Conservation (phyloP, 768 basidiomycete species). For the Tephrocybe rancida region DNA sequence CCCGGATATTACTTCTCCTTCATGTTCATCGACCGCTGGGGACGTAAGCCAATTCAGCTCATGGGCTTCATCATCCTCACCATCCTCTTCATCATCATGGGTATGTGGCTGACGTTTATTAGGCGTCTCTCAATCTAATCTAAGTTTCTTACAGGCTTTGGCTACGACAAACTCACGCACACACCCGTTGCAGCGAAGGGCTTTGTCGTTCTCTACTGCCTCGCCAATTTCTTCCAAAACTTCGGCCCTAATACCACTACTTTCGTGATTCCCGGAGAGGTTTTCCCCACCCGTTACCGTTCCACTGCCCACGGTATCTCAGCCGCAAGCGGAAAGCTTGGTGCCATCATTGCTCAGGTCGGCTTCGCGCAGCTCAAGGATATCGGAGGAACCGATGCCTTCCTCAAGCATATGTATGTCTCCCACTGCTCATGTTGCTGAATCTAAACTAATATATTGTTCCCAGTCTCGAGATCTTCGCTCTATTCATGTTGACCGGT, state of each 20-base stretch:
- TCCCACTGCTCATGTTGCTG: background rate
- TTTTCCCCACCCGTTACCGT: slow-evolving; percentile 86
- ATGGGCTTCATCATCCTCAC: slow-evolving; percentile 75
- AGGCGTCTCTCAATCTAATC: background rate
- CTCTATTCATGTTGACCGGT: slow-evolving; percentile 86
- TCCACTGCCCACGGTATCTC: slow-evolving; percentile 85
- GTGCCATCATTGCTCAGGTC: slow-evolving; percentile 80
- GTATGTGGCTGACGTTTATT: slow-evolving; percentile 34
- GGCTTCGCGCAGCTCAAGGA: slow-evolving; percentile 70
- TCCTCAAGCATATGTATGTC: slow-evolving; percentile 66
- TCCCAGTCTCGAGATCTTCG: slow-evolving; percentile 73
- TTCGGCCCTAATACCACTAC: slow-evolving; percentile 84
- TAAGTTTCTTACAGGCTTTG: slow-evolving; percentile 53
- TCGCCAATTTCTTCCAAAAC: slow-evolving; percentile 92
- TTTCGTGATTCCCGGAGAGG: slow-evolving; percentile 81
- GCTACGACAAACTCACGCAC: slow-evolving; percentile 56
- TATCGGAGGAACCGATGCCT: slow-evolving; percentile 62
- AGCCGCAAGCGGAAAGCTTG: slow-evolving; percentile 81
- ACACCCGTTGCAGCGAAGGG: slow-evolving; percentile 45
- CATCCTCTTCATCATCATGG: slow-evolving; percentile 57
- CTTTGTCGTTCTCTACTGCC: slow-evolving; percentile 83
- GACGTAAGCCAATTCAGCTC: slow-evolving; percentile 79
- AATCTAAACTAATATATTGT: slow-evolving; percentile 5
- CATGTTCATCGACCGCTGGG: slow-evolving; percentile 74
- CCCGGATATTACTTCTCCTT: slow-evolving; percentile 73